Conservation (phyloP, 1,139 yeast genomes). For the Geotrichum cucujoidarum region DNA sequence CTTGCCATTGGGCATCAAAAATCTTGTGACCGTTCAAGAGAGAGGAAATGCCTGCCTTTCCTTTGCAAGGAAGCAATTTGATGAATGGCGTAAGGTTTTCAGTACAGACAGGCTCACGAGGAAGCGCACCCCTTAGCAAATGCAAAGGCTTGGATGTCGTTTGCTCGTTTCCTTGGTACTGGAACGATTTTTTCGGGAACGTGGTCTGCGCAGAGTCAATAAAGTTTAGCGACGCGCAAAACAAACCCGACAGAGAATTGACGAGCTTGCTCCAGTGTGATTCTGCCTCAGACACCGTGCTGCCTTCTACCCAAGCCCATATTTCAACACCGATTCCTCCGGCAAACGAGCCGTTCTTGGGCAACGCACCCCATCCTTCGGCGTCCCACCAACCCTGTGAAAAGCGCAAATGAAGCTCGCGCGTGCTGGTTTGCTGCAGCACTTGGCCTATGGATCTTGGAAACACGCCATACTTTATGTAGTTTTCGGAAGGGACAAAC, state of each 20-base stretch:
- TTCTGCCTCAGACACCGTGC: slow-evolving; percentile 50
- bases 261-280: slow-evolving; percentile 66
- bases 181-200: slow-evolving; percentile 52
- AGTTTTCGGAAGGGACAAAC: slow-evolving; percentile 31
- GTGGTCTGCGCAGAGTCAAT: slow-evolving; percentile 79
- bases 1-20: slow-evolving; percentile 94
- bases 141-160: slow-evolving; percentile 37
- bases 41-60: slow-evolving; percentile 83
- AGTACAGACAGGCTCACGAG: slow-evolving; percentile 95
- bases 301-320: slow-evolving; percentile 80
- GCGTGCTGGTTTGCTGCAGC: slow-evolving; percentile 57
- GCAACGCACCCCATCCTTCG: slow-evolving; percentile 80
- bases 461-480: slow-evolving; percentile 60
- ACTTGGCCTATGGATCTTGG: slow-evolving; percentile 82
- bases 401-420: slow-evolving; percentile 78
- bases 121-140: slow-evolving; percentile 77
- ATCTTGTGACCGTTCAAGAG: slow-evolving; percentile 89
- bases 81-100: slow-evolving; percentile 94
- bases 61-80: slow-evolving; percentile 86
- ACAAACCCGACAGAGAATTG: slow-evolving; percentile 79
- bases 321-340: slow-evolving; percentile 97
- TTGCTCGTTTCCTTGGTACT: slow-evolving; percentile 25
- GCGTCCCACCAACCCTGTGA: slow-evolving; percentile 97
- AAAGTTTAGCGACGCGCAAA: slow-evolving; percentile 91
- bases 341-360: slow-evolving; percentile 60